Evolutionary conservation across 169 alveolate species (phyloP).

Genomic region (Amoebophrya sp.): DNA sequence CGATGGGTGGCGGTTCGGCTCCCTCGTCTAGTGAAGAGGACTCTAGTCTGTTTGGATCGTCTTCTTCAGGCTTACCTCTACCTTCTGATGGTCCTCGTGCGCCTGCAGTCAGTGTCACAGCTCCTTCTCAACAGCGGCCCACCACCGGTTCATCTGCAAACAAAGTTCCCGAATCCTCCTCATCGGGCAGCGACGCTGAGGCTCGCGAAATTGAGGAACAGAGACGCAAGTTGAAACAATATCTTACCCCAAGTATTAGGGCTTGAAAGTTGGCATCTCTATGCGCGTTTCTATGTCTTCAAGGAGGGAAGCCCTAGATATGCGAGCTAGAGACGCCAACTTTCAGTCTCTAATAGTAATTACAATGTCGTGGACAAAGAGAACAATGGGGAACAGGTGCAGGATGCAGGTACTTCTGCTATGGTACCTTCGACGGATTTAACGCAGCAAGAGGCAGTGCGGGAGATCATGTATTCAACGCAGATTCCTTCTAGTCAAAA

Average conservation of each 20-base stretch:
- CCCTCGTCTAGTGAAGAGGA: neutral
- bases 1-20: neutral
- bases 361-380: neutral
- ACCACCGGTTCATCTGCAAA: neutral
- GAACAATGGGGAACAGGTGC: neutral
- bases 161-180: no score
- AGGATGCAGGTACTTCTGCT: neutral
- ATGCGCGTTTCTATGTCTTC: no score
- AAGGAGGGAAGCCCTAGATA: no score
- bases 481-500: neutral
- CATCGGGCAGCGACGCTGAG: no score
- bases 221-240: no score
- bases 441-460: neutral
- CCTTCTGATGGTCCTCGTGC: neutral
- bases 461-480: neutral
- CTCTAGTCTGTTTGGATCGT: neutral
- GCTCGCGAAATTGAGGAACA: no score
- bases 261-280: no score
- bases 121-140: neutral
- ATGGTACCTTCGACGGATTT: neutral
- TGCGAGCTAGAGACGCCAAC: no score
- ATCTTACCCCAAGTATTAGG: no score
- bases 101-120: neutral
- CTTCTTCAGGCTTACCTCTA: neutral
- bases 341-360: neutral